Evolutionary conservation across 2,329 filamentous ascomycete species (phyloP).

Genomic region (Phialemoniopsis sp.): DNA sequence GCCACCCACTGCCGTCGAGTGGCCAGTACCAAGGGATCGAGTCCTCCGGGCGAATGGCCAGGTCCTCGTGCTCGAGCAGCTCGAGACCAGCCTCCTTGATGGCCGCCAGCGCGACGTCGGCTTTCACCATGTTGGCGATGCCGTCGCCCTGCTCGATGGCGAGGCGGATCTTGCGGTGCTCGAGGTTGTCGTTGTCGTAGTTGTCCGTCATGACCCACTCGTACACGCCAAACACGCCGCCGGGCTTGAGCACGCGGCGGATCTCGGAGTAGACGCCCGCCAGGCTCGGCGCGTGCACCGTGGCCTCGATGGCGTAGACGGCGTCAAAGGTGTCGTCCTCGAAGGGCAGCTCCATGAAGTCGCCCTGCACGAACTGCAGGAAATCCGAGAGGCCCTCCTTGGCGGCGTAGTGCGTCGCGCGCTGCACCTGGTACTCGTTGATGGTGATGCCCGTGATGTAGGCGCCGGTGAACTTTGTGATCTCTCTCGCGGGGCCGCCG

Average conservation of each 20-base stretch:
- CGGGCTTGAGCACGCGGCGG: constrained; percentile 71
- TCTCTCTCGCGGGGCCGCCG: constrained; percentile 70
- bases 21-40: constrained; percentile 3
- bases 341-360: constrained; percentile 80
- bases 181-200: constrained; percentile 65
- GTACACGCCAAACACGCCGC: constrained; percentile 72
- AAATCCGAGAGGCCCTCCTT: constrained; percentile 63
- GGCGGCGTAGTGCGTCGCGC: constrained; percentile 62
- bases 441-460: constrained; percentile 72
- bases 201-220: constrained; percentile 78
- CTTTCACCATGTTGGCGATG: constrained; percentile 63
- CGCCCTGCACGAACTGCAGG: constrained; percentile 66
- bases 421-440: constrained; percentile 78
- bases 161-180: constrained; percentile 66
- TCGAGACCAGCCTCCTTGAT: too few species aligned
- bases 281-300: constrained; percentile 68
- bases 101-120: too few species aligned
- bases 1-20: constrained; percentile 8
- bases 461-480: constrained; percentile 66
- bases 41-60: background rate
- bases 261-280: constrained; percentile 72
- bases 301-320: constrained; percentile 75
- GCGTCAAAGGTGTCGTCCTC: constrained; percentile 69
- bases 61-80: background rate
- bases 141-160: constrained; percentile 75